Evolutionary conservation across 352 stramenopile species (phyloP).

Genomic region (Globisporangium sylvaticum): DNA sequence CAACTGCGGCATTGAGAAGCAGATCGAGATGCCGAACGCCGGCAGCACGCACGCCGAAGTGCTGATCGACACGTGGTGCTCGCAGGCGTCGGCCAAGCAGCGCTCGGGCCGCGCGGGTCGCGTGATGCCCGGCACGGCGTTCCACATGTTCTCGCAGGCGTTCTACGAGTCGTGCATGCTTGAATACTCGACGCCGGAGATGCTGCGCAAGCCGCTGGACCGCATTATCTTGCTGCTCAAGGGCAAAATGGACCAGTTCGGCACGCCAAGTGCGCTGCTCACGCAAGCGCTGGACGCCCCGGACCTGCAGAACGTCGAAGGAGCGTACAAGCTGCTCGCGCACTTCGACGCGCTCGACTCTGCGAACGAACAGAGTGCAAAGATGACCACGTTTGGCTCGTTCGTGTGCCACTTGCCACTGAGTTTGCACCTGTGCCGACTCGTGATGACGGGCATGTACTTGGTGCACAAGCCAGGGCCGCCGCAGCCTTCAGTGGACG

Average conservation of each 20-base stretch:
- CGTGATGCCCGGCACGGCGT: constrained; percentile 89
- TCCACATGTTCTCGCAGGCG: constrained; percentile 82
- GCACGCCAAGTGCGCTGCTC: constrained; percentile 62
- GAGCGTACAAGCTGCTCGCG: constrained; percentile 73
- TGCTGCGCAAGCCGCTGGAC: constrained; percentile 79
- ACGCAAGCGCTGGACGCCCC: constrained; percentile 63
- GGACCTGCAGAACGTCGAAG: constrained; percentile 61
- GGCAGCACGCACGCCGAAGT: constrained; percentile 65
- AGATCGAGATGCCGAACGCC: constrained; percentile 79
- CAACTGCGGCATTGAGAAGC: constrained; percentile 82
- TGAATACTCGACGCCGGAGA: constrained; percentile 77
- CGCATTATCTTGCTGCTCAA: constrained; percentile 80
- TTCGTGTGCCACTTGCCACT: constrained; percentile 82
- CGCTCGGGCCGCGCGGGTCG: constrained; percentile 89
- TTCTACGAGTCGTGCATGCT: constrained; percentile 70
- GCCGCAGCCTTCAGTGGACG: background rate
- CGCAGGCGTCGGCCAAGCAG: constrained; percentile 87
- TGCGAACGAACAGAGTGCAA: constrained; percentile 40
- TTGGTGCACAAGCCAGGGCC: constrained; percentile 28
- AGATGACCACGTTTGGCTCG: constrained; percentile 69
- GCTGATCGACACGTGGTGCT: constrained; percentile 90
- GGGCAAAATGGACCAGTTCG: constrained; percentile 64
- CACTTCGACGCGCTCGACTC: constrained; percentile 69
- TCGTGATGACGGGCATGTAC: constrained; percentile 63
- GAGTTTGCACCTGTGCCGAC: constrained; percentile 64